Evolutionary conservation across 805 yeast species (phyloP), one percentile per base, ranked within the genome.

Genomic region (Priceomyces fermenticarens): DNA sequence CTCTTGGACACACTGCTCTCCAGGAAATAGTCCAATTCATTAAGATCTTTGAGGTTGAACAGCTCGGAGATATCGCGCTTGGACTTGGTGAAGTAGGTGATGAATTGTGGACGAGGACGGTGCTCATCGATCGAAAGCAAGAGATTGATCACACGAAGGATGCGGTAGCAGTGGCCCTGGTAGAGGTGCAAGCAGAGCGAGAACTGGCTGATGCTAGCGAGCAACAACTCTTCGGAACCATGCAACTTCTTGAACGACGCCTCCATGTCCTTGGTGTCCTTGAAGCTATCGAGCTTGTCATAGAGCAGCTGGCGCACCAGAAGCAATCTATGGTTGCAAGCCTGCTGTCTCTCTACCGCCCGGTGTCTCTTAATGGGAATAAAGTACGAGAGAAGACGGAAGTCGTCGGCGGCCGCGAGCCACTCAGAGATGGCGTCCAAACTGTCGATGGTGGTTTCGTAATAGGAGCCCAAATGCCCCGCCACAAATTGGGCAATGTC

Each of bases 371-470:
- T 17, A 17, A 46, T 32, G 32, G 54, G 56, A 20, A 50, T 27
- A 5, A 56, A 30, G 8, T 37, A 16, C 3, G 55, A 4, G 15
- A 13, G 57, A 10, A 43, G 28, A 30, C 69, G 46, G 45, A 52
- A 65, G 3, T 51, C 47, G 42, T 65, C 63, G 3, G 69, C 63
- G 29, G 53, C 54, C 7, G 35, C 36, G 3, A 65, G 34, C 70
- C 70, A 65, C 8, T 44, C 45, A 6, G 44, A 35, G 1, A 55
- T 37, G 1, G 46, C 47, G 4, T 31, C 48, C 6, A 63, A 32
- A 2, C 52, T 61, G 0, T 17, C 39, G 20, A 52, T 44, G 3
- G 52, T 43, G 3, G 50, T 39, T 8, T 46, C 51, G 8, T 58
- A 28, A 7, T 51, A 42, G 5, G 54, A 45, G 2, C 28, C 29